A percentile compares a stretch with the other conserved stretches of the same genome.
Conservation (phyloP, 441 rosid species). For the Theobroma grandiflorum region DNA sequence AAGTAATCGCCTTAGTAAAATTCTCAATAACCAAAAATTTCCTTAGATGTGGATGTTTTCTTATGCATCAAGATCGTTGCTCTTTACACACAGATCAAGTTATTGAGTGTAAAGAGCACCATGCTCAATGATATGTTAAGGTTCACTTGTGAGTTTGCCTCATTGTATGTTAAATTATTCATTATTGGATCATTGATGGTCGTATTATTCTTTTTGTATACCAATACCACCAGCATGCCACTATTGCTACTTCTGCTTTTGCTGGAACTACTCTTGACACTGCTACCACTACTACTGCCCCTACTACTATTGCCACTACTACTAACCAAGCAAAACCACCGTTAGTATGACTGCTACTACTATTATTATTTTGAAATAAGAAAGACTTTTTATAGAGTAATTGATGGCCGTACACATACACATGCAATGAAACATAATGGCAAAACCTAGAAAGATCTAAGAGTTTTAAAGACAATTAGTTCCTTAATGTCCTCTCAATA, state of each 20-base stretch:
- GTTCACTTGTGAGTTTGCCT: not conserved
- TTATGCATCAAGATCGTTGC: constrained; percentile 7
- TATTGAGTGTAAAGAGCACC: not conserved
- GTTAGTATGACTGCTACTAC: not conserved
- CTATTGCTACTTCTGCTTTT: not conserved
- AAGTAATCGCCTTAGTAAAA: constrained; percentile 65
- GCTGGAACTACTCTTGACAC: not conserved
- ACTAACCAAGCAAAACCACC: constrained; percentile 15
- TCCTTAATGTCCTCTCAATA: not conserved
- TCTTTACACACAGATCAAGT: constrained; percentile 11
- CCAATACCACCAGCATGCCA: not conserved
- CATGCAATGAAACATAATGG: not conserved
- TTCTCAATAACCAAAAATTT: constrained; percentile 2
- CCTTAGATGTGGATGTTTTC: not conserved
- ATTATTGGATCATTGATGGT: not conserved
- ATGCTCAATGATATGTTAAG: constrained; percentile 1
- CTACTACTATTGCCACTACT: not conserved
- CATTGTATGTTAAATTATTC: not conserved
- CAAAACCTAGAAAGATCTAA: not conserved
- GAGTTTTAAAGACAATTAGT: not conserved
- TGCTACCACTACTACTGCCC: too few species aligned
- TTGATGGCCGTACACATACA: constrained; percentile 2
- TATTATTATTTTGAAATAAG: not conserved
- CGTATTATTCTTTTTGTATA: not conserved
- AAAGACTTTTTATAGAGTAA: not conserved